Conservation (phyloP, 169 alveolate species). For the Eimeria praecox region DNA sequence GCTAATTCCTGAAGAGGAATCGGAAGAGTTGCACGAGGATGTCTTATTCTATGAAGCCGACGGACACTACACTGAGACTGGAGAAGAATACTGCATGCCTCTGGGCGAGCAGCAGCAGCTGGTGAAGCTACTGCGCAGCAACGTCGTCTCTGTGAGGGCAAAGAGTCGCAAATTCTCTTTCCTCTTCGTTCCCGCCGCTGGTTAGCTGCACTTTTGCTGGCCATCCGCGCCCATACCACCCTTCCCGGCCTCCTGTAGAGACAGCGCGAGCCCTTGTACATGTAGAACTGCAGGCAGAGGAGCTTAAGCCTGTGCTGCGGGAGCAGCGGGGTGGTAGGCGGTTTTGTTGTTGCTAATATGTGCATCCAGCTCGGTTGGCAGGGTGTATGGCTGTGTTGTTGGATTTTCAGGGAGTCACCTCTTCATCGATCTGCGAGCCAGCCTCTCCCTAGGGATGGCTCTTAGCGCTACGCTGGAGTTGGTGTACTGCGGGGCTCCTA, state of each 20-base stretch:
- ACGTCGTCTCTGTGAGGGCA: conserved; percentile 46
- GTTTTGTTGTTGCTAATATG: not conserved
- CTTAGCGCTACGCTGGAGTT: not conserved
- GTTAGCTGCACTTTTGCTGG: not conserved
- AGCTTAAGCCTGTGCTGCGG: not conserved
- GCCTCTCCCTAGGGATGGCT: conserved; percentile 64
- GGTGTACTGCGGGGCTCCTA: conserved; percentile 61
- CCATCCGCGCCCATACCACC: too few relatives aligned
- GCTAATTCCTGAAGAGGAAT: not conserved
- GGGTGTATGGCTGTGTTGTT: not conserved
- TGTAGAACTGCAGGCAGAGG: not conserved
- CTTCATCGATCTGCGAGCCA: conserved; percentile 1
- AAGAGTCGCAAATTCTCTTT: conserved; percentile 11
- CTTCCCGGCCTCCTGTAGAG: too few relatives aligned
- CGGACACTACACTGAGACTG: conserved; percentile 58
- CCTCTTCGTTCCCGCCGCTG: conserved; percentile 29
- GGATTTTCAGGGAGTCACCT: conserved; percentile 16
- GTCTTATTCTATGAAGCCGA: conserved; percentile 42
- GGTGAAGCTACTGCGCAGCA: conserved; percentile 35
- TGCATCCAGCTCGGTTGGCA: not conserved
- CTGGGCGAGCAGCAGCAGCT: conserved; percentile 63
- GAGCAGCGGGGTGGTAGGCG: not conserved
- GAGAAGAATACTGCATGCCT: conserved; percentile 55
- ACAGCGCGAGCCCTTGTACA: too few relatives aligned
- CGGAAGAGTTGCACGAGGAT: conserved; percentile 11